phyloP scores from a whole-genome alignment of 1,139 yeast species.

The Nakaseomyces kungkrabaensis region DNA sequence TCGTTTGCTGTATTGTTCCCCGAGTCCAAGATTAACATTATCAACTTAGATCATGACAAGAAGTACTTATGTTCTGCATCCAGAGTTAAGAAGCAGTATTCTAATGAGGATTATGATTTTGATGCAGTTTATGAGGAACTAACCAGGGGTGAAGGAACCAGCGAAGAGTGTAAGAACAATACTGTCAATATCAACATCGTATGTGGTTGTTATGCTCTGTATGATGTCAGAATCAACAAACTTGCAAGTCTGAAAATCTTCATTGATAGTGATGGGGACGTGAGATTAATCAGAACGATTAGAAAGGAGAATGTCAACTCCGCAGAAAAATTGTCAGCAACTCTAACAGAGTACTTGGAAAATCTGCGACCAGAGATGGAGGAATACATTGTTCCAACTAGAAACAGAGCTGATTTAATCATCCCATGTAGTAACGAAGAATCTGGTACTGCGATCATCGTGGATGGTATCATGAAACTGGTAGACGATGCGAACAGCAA shows the following conservation, averaged over 20 bases:
- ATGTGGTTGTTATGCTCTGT: constrained; percentile 75
- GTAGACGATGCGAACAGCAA: constrained; percentile 14
- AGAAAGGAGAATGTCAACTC: constrained; percentile 29
- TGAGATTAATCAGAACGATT: constrained; percentile 70
- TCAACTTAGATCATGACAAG: constrained; percentile 34
- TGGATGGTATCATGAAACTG: constrained; percentile 59
- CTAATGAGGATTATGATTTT: constrained; percentile 33
- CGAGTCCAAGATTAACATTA: constrained; percentile 30
- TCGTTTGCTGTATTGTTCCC: constrained; percentile 20
- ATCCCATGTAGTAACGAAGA: constrained; percentile 50
- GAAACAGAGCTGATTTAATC: constrained; percentile 70
- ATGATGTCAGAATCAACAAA: constrained; percentile 48
- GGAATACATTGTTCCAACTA: constrained; percentile 64
- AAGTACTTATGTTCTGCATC: neutral
- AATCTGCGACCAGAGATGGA: constrained; percentile 70
- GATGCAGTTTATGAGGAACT: constrained; percentile 25
- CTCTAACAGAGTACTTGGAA: constrained; percentile 52
- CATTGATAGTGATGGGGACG: constrained; percentile 81
- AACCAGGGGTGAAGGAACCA: neutral
- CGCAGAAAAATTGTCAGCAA: constrained; percentile 34
- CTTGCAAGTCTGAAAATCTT: constrained; percentile 61
- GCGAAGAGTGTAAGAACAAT: neutral
- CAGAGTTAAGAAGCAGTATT: constrained; percentile 10
- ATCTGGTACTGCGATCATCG: constrained; percentile 51
- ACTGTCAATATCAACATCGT: constrained; percentile 40